phyloP scores from a whole-genome alignment of 441 rosid species.

The Populus trichocarpa region DNA sequence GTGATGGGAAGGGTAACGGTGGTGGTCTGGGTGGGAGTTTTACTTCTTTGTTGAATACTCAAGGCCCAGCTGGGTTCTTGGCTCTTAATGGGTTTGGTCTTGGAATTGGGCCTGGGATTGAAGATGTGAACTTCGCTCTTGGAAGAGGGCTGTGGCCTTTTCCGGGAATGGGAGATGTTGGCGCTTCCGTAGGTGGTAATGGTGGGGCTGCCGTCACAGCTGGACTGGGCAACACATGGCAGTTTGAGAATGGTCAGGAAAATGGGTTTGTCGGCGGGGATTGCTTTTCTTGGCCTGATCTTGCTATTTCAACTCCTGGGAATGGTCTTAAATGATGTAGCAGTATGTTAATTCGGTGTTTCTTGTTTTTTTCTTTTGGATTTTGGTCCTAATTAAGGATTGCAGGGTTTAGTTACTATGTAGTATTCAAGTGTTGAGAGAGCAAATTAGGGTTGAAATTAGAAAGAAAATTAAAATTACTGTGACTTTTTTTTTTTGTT shows the following conservation, averaged over 20 bases:
- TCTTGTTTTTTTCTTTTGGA: neutral
- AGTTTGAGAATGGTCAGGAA: slow-evolving; percentile 59
- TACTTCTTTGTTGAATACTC: slow-evolving; percentile 65
- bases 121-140: slow-evolving; percentile 64
- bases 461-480: neutral
- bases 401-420: slow-evolving; percentile 2
- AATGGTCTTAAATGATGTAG: slow-evolving; percentile 56
- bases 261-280: slow-evolving; percentile 56
- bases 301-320: slow-evolving; percentile 79
- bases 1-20: slow-evolving; percentile 19
- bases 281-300: slow-evolving; percentile 82
- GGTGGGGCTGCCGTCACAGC: neutral
- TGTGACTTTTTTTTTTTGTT: neutral
- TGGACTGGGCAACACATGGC: slow-evolving; percentile 57
- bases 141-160: slow-evolving; percentile 82
- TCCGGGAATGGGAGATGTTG: slow-evolving; percentile 41
- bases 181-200: slow-evolving; percentile 15
- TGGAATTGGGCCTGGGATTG: slow-evolving; percentile 59
- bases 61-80: slow-evolving; percentile 61
- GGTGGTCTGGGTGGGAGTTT: slow-evolving; percentile 45
- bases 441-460: slow-evolving; percentile 8
- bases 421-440: neutral
- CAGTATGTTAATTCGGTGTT: neutral
- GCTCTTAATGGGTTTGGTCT: slow-evolving; percentile 67
- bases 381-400: slow-evolving; percentile 2